Evolutionary conservation across 2,329 filamentous ascomycete species (phyloP).

Genomic region (Metarhizium album): DNA sequence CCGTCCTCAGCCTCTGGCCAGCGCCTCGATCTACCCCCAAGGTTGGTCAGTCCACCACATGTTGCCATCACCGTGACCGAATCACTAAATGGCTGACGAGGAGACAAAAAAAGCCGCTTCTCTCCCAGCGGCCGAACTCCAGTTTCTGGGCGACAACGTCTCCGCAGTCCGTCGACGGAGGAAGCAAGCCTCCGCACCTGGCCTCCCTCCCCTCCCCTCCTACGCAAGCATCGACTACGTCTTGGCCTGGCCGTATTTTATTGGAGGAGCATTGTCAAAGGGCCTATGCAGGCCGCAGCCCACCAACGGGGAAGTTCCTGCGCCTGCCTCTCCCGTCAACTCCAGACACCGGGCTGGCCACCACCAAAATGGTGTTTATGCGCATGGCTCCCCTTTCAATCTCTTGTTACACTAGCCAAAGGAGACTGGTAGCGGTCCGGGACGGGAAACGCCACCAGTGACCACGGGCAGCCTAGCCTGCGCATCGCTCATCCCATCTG

Average conservation of each 20-base stretch:
- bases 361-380: neutral
- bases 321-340: neutral
- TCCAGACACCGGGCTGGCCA: neutral
- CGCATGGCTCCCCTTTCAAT: neutral
- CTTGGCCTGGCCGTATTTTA: too few relatives aligned
- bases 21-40: neutral
- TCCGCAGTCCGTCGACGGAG: neutral
- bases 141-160: too few relatives aligned
- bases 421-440: neutral
- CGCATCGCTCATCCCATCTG: neutral
- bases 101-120: too few relatives aligned
- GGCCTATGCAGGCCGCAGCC: neutral
- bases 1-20: too few relatives aligned
- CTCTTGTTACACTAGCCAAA: neutral
- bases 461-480: neutral
- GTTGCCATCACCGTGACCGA: neutral
- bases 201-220: neutral
- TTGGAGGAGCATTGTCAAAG: neutral
- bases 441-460: neutral
- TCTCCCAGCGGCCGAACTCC: too few relatives aligned
- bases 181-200: neutral
- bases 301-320: neutral
- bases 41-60: neutral
- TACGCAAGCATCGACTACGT: neutral
- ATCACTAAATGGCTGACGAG: neutral